phyloP scores from a whole-genome alignment of 2,329 filamentous ascomycete species.

The Pseudogymnoascus destructans region DNA sequence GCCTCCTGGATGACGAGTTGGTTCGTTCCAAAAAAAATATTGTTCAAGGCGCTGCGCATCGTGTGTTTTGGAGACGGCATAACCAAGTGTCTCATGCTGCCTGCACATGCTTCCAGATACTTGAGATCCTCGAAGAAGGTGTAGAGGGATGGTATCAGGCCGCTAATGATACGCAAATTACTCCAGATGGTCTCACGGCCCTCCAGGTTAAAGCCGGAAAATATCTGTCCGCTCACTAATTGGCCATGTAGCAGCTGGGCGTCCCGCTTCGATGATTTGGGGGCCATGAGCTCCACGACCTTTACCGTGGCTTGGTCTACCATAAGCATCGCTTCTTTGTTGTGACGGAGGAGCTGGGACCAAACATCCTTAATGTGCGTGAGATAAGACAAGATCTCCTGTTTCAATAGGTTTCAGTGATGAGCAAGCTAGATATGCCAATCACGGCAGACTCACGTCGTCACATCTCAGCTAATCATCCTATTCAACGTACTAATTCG shows the following conservation, averaged over 20 bases:
- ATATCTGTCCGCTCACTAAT: too few species aligned
- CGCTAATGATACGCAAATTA: too few species aligned
- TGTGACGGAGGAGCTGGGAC: too few species aligned
- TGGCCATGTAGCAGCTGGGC: slow-evolving; percentile 19
- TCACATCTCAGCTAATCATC: slow-evolving; percentile 24
- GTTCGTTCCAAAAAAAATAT: not conserved
- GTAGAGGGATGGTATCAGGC: too few species aligned
- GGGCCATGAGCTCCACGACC: slow-evolving; percentile 25
- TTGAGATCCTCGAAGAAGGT: slow-evolving; percentile 28
- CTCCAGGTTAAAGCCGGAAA: too few species aligned
- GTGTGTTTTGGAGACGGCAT: slow-evolving; percentile 14
- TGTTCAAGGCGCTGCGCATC: not conserved
- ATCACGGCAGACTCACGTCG: slow-evolving; percentile 22
- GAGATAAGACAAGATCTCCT: slow-evolving; percentile 27
- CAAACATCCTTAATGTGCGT: too few species aligned
- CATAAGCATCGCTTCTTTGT: slow-evolving; percentile 21
- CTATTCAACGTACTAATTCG: slow-evolving; percentile 22
- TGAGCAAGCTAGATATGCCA: not conserved
- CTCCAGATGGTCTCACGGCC: too few species aligned
- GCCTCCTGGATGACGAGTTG: too few species aligned
- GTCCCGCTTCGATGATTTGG: slow-evolving; percentile 22
- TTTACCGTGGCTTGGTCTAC: slow-evolving; percentile 25
- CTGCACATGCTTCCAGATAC: slow-evolving; percentile 23
- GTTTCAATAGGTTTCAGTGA: not conserved
- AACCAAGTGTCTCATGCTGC: slow-evolving; percentile 24